Evolutionary conservation across 306 rosid genomes (phyloP).

Genomic region (Ziziphus jujuba): DNA sequence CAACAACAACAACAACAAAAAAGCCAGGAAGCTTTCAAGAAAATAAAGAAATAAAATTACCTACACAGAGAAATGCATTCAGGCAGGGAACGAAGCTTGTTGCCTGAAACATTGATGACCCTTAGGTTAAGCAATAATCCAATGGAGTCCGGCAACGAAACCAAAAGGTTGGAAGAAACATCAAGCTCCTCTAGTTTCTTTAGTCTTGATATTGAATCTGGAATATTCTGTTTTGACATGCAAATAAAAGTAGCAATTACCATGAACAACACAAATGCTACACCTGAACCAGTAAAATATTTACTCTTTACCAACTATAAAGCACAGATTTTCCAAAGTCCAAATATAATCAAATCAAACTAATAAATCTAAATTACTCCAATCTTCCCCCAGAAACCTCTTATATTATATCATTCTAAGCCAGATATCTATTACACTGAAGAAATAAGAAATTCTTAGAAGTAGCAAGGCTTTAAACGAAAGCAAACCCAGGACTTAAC

Average conservation of each 20-base stretch:
- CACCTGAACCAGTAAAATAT: no score
- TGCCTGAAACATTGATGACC: constrained; percentile 58
- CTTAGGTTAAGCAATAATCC: constrained; percentile 74
- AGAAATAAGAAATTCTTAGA: no score
- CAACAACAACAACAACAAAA: neutral
- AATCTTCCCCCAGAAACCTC: no score
- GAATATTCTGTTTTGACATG: constrained; percentile 48
- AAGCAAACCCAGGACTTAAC: no score
- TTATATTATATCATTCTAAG: no score
- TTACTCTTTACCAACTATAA: no score
- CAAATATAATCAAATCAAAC: no score
- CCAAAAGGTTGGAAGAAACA: constrained; percentile 59
- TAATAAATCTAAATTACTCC: no score
- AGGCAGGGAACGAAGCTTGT: constrained; percentile 68
- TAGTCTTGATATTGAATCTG: constrained; percentile 62
- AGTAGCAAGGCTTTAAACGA: no score
- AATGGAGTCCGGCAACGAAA: constrained; percentile 66
- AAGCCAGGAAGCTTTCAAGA: neutral
- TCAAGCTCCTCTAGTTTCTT: constrained; percentile 77
- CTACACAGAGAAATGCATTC: constrained; percentile 76
- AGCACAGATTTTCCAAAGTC: no score
- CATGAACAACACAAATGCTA: neutral
- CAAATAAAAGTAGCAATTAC: neutral
- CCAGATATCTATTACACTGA: no score
- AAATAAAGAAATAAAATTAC: constrained; percentile 26